These are phyloP conservation scores for Auriscalpium vulgare DNA, from an alignment of 768 basidiomycete species.

Conservation along the genomic window DNA sequence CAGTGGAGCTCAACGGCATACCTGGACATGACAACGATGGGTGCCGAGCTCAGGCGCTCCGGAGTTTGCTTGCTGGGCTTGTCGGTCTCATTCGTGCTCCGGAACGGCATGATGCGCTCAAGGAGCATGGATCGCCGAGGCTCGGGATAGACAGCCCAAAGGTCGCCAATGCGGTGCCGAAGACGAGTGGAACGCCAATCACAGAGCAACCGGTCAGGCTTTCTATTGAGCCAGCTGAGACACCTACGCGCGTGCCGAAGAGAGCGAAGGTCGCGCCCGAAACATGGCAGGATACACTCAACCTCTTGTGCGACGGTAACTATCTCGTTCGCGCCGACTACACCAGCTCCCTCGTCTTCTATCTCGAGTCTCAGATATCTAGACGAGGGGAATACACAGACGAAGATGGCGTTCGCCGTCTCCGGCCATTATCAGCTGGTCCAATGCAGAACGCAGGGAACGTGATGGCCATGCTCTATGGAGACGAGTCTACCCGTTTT, in stretches of 20 bases:
- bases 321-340: conserved; percentile 77
- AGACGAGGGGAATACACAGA: conserved; percentile 46
- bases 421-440: conserved; percentile 40
- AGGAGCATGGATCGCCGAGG: conserved; percentile 19
- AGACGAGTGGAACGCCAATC: not conserved
- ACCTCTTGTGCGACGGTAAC: conserved; percentile 73
- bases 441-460: conserved; percentile 38
- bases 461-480: conserved; percentile 42
- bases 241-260: conserved; percentile 35
- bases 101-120: conserved; percentile 35
- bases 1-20: conserved; percentile 60
- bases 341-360: conserved; percentile 62
- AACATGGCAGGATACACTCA: conserved; percentile 87
- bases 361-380: conserved; percentile 69
- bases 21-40: conserved; percentile 33
- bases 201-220: not conserved
- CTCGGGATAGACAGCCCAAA: conserved; percentile 5
- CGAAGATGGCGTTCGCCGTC: conserved; percentile 38
- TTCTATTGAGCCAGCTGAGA: conserved; percentile 12
- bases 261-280: conserved; percentile 69
- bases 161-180: not conserved
- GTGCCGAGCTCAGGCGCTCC: conserved; percentile 56
- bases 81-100: conserved; percentile 62
- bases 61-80: conserved; percentile 63
- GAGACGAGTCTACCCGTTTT: conserved; percentile 61